Evolutionary conservation across 2,329 filamentous ascomycete genomes (phyloP).

Genomic region (Nemania sp.): DNA sequence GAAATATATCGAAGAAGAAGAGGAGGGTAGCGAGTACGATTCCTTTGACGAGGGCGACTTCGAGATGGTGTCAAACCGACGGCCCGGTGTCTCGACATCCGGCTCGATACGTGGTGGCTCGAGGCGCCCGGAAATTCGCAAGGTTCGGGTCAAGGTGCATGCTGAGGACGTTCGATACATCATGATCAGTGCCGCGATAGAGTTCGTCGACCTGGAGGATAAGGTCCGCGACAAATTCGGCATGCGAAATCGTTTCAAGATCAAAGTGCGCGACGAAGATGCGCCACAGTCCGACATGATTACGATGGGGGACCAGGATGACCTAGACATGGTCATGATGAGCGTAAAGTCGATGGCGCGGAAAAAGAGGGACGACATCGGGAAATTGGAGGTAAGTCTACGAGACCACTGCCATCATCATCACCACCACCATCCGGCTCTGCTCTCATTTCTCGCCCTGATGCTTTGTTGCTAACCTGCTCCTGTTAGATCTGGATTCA

Average conservation of each 20-base stretch:
- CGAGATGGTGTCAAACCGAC: conserved; percentile 70
- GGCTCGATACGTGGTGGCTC: conserved; percentile 58
- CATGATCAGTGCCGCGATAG: conserved; percentile 74
- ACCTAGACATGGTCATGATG: conserved; percentile 84
- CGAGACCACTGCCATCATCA: background rate
- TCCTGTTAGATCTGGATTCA: conserved; percentile 53
- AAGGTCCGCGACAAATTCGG: conserved; percentile 87
- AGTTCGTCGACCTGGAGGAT: conserved; percentile 77
- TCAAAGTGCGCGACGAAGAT: conserved; percentile 86
- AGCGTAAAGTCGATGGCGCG: conserved; percentile 69
- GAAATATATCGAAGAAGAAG: conserved; percentile 79
- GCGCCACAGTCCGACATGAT: conserved; percentile 80
- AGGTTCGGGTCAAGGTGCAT: conserved; percentile 91
- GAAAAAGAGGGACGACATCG: conserved; percentile 78
- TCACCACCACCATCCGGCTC: background rate
- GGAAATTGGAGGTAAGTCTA: conserved; percentile 87
- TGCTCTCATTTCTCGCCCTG: background rate
- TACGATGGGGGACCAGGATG: conserved; percentile 94
- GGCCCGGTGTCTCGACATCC: conserved; percentile 51
- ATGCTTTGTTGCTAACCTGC: conserved; percentile 33
- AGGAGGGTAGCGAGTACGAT: conserved; percentile 73
- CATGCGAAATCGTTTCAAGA: conserved; percentile 77
- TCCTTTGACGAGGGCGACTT: conserved; percentile 78
- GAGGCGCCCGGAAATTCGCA: conserved; percentile 68
- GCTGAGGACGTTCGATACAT: conserved; percentile 90